phyloP scores from a whole-genome alignment of 73 alveolate genomes.

The Durusdinium trenchii region DNA sequence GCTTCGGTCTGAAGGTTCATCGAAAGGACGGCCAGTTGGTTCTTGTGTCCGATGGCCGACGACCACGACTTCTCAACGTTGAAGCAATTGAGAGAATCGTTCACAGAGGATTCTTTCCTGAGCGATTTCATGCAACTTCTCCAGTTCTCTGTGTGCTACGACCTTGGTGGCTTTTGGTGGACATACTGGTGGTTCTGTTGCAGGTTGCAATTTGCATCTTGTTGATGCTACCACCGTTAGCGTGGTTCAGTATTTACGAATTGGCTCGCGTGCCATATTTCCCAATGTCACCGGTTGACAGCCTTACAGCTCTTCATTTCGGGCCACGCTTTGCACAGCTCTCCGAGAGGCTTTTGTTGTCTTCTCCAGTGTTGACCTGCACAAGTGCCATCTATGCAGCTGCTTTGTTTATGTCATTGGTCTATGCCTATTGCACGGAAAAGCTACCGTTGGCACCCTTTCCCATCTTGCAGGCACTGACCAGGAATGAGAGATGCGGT shows the following conservation, averaged over 20 bases:
- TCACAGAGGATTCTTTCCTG: conserved; percentile 7
- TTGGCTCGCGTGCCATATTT: not conserved
- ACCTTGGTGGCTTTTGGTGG: conserved; percentile 16
- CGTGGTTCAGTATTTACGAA: not conserved
- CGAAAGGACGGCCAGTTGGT: not conserved
- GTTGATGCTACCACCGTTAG: not conserved
- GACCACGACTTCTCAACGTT: conserved; percentile 16
- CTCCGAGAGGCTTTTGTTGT: not conserved
- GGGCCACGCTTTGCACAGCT: conserved; percentile 27
- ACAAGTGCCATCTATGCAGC: not conserved
- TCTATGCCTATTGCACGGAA: conserved; percentile 27
- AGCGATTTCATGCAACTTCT: not conserved
- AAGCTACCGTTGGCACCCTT: not conserved
- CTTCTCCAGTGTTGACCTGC: conserved; percentile 13
- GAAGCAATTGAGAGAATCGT: conserved; percentile 2
- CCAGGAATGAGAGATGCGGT: not conserved
- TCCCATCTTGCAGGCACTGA: not conserved
- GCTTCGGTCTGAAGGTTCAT: not conserved
- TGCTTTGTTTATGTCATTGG: not conserved
- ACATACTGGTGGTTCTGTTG: not conserved
- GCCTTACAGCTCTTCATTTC: conserved; percentile 1
- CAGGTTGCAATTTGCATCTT: not conserved
- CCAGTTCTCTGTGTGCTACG: conserved; percentile 29
- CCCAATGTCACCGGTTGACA: not conserved
- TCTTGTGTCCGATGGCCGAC: not conserved